Evolutionary conservation across 1,139 yeast genomes (phyloP), one percentile per base, ranked within the genome.

Genomic region (Saccharomyces pastorianus): DNA sequence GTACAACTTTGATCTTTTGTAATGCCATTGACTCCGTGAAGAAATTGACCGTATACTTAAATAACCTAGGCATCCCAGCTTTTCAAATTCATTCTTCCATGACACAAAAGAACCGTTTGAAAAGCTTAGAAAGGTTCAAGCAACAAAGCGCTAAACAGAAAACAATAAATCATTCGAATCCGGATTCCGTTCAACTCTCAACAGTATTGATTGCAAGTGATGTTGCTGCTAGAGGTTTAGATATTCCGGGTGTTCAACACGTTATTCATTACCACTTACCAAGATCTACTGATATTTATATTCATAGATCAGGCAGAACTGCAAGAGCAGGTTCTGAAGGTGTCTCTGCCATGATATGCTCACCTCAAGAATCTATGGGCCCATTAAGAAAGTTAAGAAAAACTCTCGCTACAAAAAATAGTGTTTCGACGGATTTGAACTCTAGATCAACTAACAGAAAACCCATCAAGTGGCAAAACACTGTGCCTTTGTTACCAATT

Each of bases 141-240:
- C 79, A 75, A 51, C 79, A 84, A 31, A 74, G 80, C 64, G 69
- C 77, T 64, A 75, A 73, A 58, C 48, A 51, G 7, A 46, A 47
- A 9, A 46, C 42, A 25, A 13, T 47, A 7, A 38, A 47, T 20
- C 48, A 51, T 9, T 38, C 44, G 13, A 38, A 38, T 9, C 44
- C 44, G 3, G 11, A 38, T 20, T 17, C n/a, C 13, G 13, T 38
- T 20, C 44, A 38, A 38, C 13, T 38, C n/a, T 78, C 88, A 2
- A 80, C 89, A 0, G 91, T 93, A 1, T 76, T 95, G 53, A 81
- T 95, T 53, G 96, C 98, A 0, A 89, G 98, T 1, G 99, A 93
- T 71, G 98, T 93, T 52, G 99, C 99, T 1, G 99, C 99, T 6
- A 82, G 99, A 75, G 99, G 99, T 57, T 78, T 95, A 58, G 99